Percentiles rank a stretch among this genome's conserved stretches.
Evolutionary conservation across 2,329 filamentous ascomycete genomes (phyloP).

Genomic region (Colletotrichum simmondsii): DNA sequence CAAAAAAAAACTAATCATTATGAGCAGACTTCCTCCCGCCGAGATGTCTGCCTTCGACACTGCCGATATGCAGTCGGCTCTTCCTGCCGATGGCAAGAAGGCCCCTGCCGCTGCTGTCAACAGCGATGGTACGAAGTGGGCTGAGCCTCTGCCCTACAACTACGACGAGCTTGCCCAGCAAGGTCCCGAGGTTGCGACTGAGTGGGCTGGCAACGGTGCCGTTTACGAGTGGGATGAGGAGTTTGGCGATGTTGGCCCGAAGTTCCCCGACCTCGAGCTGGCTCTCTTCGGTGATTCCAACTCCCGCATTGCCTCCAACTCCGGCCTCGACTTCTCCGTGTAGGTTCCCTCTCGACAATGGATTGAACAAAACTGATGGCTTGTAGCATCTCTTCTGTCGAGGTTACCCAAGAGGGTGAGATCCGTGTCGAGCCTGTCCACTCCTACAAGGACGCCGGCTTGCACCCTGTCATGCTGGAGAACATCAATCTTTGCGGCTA

Average conservation of each 20-base stretch:
- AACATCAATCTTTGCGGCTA: constrained; percentile 84
- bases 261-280: constrained; percentile 75
- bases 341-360: constrained; percentile 49
- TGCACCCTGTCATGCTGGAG: constrained; percentile 85
- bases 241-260: constrained; percentile 85
- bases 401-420: constrained; percentile 67
- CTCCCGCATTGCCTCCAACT: constrained; percentile 53
- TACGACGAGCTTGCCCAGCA: constrained; percentile 51
- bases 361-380: constrained; percentile 39
- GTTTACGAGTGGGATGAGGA: constrained; percentile 90
- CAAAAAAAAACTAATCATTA: not conserved
- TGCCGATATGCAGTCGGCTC: constrained; percentile 44
- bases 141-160: constrained; percentile 56
- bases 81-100: constrained; percentile 42
- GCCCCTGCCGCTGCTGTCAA: constrained; percentile 34
- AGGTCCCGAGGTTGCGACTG: constrained; percentile 23
- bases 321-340: constrained; percentile 73
- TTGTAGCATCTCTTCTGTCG: constrained; percentile 64
- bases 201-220: constrained; percentile 65
- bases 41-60: constrained; percentile 19
- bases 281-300: constrained; percentile 76
- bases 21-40: not conserved
- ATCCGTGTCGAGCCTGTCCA: constrained; percentile 61
- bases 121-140: constrained; percentile 53
- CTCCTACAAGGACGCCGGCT: constrained; percentile 78